phyloP scores from a whole-genome alignment of 768 basidiomycete species.

The Kwoniella bestiolae region DNA sequence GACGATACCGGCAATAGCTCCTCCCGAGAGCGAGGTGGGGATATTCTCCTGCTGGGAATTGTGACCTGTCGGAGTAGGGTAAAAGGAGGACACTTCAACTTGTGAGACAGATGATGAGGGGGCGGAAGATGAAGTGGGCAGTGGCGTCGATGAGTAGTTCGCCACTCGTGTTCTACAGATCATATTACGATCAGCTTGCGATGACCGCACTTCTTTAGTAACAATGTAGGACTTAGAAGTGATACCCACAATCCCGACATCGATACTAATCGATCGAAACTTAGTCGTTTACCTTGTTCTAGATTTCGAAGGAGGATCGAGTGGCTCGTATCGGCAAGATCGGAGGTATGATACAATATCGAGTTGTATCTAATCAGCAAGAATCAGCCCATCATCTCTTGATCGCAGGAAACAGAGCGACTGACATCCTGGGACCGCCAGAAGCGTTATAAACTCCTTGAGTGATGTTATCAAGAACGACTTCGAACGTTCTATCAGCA shows the following conservation, averaged over 20 bases:
- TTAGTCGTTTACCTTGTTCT: conserved; percentile 33
- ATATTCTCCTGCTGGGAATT: neutral
- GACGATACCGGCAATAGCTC: conserved; percentile 7
- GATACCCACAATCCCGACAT: conserved; percentile 35
- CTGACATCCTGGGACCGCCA: conserved; percentile 32
- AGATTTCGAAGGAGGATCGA: conserved; percentile 35
- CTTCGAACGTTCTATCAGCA: conserved; percentile 36
- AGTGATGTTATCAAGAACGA: conserved; percentile 31
- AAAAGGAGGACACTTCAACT: conserved; percentile 7
- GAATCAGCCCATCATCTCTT: neutral
- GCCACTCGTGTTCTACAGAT: neutral
- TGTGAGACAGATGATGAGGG: conserved; percentile 3
- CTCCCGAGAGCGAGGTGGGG: neutral
- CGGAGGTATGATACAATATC: conserved; percentile 35
- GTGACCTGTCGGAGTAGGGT: neutral
- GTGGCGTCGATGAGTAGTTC: neutral
- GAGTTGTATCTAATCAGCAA: conserved; percentile 30
- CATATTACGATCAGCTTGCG: too few relatives aligned
- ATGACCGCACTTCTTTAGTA: too few relatives aligned
- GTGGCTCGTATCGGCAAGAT: conserved; percentile 25
- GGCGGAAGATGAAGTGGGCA: neutral
- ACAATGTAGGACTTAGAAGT: neutral
- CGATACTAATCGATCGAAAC: conserved; percentile 37
- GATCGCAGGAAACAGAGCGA: neutral
- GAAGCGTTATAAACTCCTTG: conserved; percentile 37